Base-by-base conservation (phyloP, 257 asterid species). In the Salvia hispanica region DNA sequence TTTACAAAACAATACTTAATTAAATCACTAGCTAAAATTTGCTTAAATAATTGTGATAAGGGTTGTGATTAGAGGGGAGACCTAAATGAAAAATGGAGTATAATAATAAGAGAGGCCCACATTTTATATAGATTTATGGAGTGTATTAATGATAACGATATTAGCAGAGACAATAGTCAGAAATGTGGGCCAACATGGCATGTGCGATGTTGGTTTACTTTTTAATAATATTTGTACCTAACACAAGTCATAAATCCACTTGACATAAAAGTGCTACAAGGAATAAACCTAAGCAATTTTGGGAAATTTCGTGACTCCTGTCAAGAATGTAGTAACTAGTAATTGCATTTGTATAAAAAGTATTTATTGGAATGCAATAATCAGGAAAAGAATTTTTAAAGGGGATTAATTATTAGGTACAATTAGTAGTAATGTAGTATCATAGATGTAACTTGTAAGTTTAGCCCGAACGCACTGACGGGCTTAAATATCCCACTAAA, bases 181-280 rank as follows among this genome's bases (percentile, higher is more conserved):
- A 64, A 55, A 53, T 46, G 78, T 82, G 83, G 87, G 85, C 72
- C 87, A 61, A 57, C n/a, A 15, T 18, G 62, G 76, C 87, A 82
- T 72, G 85, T 82, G 83, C 78, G 83, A 70, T 79, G 87, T 77
- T 62, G 62, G 54, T 61, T 69, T 54, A 44, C 52, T 66, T 72
- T 58, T 34, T 21, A 48, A 63, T 64, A 57, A 63, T 47, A 2
- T 59, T 58, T 82, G 53, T 74, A 76, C 82, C 82, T 59, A 76
- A 76, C 78, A 62, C n/a, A 34, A 28, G 13, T 52, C 50, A 40
- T 12, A 47, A 69, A 25, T 69, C 71, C 57, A 68, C 63, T 64
- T 56, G 44, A 44, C 66, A 47, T 6, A n/a, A 67, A 74, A 68
- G 15, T 67, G 13, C 14, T 1, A 15, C 9, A 36, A 34, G 45